These are phyloP conservation scores for Sporormia fimetaria DNA, from an alignment of 495 filamentous ascomycete genomes.

Conservation along the genomic window DNA sequence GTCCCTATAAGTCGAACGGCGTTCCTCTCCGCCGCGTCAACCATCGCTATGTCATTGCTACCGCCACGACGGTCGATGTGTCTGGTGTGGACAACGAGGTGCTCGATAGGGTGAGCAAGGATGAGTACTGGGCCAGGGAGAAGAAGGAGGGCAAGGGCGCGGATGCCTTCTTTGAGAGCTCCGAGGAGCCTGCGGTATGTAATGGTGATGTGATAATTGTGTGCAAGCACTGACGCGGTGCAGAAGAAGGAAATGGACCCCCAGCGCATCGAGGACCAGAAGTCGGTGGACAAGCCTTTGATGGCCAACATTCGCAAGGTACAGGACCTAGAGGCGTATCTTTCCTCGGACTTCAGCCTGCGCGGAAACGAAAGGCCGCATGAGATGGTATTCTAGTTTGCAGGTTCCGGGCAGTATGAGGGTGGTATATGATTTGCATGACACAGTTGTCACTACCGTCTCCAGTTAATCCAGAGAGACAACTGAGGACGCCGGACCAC, in stretches of 20 bases:
- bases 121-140: slow-evolving; percentile 91
- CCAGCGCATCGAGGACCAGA: slow-evolving; percentile 89
- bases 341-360: slow-evolving; percentile 84
- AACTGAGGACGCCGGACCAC: no score
- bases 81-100: slow-evolving; percentile 67
- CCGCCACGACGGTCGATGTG: slow-evolving; percentile 77
- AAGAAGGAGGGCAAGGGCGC: slow-evolving; percentile 85
- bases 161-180: slow-evolving; percentile 94
- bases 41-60: slow-evolving; percentile 96
- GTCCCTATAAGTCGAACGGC: slow-evolving; percentile 99
- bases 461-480: no score
- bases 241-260: slow-evolving; percentile 92
- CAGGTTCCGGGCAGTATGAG: no score
- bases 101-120: slow-evolving; percentile 68
- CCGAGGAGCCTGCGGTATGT: slow-evolving; percentile 87
- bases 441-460: no score
- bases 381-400: slow-evolving; percentile 65
- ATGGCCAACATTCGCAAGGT: slow-evolving; percentile 91
- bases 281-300: slow-evolving; percentile 88
- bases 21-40: slow-evolving; percentile 97
- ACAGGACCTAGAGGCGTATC: slow-evolving; percentile 73
- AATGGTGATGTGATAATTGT: not conserved
- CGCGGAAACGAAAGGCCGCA: slow-evolving; percentile 96
- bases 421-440: no score
- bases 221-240: slow-evolving; percentile 11